Base-by-base conservation (phyloP, 192 early-diverging fungal species). In the Phlyctochytrium arcticum region DNA sequence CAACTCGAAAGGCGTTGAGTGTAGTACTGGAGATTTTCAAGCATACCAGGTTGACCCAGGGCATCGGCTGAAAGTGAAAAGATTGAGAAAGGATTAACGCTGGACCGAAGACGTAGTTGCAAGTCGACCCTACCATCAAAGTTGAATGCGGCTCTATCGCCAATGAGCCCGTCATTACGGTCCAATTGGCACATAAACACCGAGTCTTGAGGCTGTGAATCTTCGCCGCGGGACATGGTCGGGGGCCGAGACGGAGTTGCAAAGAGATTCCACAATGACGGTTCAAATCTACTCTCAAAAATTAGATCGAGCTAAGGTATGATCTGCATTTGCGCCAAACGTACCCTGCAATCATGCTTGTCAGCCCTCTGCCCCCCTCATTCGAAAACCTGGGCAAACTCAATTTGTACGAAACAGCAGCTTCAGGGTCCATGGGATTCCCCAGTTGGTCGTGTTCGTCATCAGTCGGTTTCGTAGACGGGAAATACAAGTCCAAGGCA, bases 291-390 rank as follows among this genome's bases (percentile, higher is more conserved):
- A 10, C 31, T 48, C 21, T 21, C 23, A 23, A 30, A 17, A 32
- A 21, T 17, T 9, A 46, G 15, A 23, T 4, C 15, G 10, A 2
- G 21, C 32, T 3, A 0, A 47, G 19, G 19, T 24, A n/a, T n/a
- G 6, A 61, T 4, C 32, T 47, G 15, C 23, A 3, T 23, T 19
- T 42, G 19, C 0, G 15, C 12, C 57, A 36, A 12, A 48, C 59
- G 15, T 48, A 61, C 59, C 59, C 61, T 53, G 61, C 49, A 17
- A 63, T 32, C 61, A 50, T 53, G 19, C 61, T 49, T 17, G 29
- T n/a, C 3, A 51, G 32, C 6, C 15, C 61, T 21, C 30, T 51
- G 17, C 49, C 48, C 19, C 31, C 24, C 21, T 50, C 61, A 27
- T 30, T 53, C 29, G 61, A 7, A 17, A 53, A 53, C 17, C 50